Percentiles rank a stretch among this genome's conserved stretches.
These are phyloP conservation scores for Mortierella sp. DNA, from an alignment of 371 early-diverging fungal species.

Conservation along the genomic window DNA sequence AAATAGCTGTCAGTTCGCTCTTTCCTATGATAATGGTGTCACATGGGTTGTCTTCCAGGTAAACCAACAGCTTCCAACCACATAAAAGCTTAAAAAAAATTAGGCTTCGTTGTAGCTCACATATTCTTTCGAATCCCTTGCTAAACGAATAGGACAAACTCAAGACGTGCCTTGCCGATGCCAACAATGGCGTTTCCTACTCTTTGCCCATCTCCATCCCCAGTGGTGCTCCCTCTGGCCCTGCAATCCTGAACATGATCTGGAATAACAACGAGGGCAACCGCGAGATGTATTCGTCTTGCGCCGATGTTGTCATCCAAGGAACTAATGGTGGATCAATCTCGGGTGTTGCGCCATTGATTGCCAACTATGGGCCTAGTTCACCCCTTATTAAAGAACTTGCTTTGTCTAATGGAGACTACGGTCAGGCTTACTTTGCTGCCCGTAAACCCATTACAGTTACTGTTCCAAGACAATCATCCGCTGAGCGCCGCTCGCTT, in stretches of 20 bases:
- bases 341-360: constrained; percentile 45
- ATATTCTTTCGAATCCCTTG: background rate
- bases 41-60: constrained; percentile 66
- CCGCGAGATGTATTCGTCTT: constrained; percentile 54
- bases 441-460: constrained; percentile 45
- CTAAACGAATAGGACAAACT: constrained; percentile 25
- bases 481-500: constrained; percentile 25
- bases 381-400: constrained; percentile 35
- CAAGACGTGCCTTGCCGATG: constrained; percentile 36
- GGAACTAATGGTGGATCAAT: constrained; percentile 50
- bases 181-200: constrained; percentile 24
- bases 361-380: constrained; percentile 54
- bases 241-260: constrained; percentile 44
- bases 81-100: background rate
- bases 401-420: constrained; percentile 31
- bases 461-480: constrained; percentile 23
- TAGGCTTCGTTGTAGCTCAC: background rate
- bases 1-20: constrained; percentile 69
- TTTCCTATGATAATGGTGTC: constrained; percentile 70
- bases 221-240: constrained; percentile 40
- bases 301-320: constrained; percentile 42
- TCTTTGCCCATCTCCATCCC: constrained; percentile 44
- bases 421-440: constrained; percentile 39
- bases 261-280: constrained; percentile 59
- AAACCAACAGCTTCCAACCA: too few relatives aligned